phyloP scores from a whole-genome alignment of 1,284 basidiomycete species.

The Cryptococcus sp. region DNA sequence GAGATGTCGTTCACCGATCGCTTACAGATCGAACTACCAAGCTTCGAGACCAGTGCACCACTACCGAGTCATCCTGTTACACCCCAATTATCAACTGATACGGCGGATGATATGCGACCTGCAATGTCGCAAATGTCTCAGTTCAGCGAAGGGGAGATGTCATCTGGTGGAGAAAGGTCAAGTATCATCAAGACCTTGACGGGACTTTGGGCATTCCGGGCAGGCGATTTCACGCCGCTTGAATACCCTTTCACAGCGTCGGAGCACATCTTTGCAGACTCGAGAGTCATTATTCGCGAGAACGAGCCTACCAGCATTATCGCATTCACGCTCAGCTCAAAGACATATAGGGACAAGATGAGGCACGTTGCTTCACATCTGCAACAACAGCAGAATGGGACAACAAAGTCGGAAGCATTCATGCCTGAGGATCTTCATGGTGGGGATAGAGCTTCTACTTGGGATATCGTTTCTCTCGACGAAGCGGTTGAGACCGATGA shows the following conservation, averaged over 20 bases:
- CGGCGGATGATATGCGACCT: constrained; percentile 30
- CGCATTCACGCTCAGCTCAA: constrained; percentile 90
- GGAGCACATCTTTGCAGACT: constrained; percentile 93
- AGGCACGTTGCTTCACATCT: constrained; percentile 60
- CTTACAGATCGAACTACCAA: constrained; percentile 51
- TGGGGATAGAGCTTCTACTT: constrained; percentile 61
- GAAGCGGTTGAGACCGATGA: constrained; percentile 50
- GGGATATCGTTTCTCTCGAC: constrained; percentile 74
- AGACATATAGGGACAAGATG: constrained; percentile 83
- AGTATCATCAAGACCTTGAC: constrained; percentile 85
- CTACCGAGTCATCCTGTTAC: constrained; percentile 50
- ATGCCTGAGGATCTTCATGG: constrained; percentile 33
- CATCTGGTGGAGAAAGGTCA: constrained; percentile 62
- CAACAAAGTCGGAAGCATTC: constrained; percentile 52
- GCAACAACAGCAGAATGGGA: constrained; percentile 56
- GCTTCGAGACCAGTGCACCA: constrained; percentile 52
- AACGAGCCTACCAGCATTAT: constrained; percentile 99
- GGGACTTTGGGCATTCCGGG: constrained; percentile 70
- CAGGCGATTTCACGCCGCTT: constrained; percentile 58
- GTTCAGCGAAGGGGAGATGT: constrained; percentile 55
- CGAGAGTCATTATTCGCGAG: constrained; percentile 90
- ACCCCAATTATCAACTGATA: constrained; percentile 39
- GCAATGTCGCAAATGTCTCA: constrained; percentile 40
- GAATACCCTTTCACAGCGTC: constrained; percentile 59
- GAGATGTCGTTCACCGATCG: constrained; percentile 46